Evolutionary conservation across 805 yeast genomes (phyloP).

Genomic region (Suhomyces vadensis): DNA sequence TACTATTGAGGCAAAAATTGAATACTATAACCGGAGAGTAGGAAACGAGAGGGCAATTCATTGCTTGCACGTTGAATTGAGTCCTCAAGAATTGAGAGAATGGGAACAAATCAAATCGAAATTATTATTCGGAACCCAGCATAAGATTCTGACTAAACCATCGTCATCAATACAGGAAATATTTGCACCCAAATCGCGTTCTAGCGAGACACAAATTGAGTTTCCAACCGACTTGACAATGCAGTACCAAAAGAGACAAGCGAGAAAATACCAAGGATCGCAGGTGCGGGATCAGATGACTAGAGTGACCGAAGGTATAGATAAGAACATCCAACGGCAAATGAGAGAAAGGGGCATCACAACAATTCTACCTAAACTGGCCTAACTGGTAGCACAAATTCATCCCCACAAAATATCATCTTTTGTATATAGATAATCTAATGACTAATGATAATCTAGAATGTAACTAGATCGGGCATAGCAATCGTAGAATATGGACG

Average conservation of each 20-base stretch:
- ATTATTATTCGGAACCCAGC: not conserved
- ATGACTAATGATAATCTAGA: too few relatives aligned
- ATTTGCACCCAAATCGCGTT: conserved; percentile 3
- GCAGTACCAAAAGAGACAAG: conserved; percentile 8
- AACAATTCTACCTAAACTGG: not conserved
- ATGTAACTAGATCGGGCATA: too few relatives aligned
- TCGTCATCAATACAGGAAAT: not conserved
- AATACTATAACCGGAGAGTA: not conserved
- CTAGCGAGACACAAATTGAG: not conserved
- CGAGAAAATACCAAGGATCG: conserved; percentile 6
- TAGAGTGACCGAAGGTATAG: conserved; percentile 25
- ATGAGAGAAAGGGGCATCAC: conserved; percentile 20
- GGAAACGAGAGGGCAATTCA: not conserved
- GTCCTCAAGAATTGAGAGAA: not conserved
- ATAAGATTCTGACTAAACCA: not conserved
- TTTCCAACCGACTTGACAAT: conserved; percentile 6
- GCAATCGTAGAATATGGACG: too few relatives aligned
- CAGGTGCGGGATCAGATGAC: conserved; percentile 15
- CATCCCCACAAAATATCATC: too few relatives aligned
- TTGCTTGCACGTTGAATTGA: not conserved
- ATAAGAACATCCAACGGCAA: conserved; percentile 16
- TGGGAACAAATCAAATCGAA: not conserved
- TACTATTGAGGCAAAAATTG: conserved; percentile 7
- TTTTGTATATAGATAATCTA: too few relatives aligned
- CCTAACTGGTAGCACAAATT: too few relatives aligned